Evolutionary conservation across 768 basidiomycete genomes (phyloP).

Genomic region (Termitomyces sp.): DNA sequence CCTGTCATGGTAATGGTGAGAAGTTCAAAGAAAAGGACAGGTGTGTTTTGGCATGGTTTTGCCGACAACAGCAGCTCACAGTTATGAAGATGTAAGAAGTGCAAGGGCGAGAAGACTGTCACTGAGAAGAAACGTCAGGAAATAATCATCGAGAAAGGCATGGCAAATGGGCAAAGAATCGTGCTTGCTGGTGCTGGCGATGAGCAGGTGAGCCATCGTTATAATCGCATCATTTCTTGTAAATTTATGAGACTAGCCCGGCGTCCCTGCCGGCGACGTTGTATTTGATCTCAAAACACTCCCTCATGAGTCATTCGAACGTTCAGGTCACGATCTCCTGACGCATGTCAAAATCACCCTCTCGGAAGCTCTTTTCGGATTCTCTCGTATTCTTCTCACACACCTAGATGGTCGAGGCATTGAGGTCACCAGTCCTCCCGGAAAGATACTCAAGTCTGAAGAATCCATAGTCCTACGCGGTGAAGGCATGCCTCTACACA

Average conservation of each 20-base stretch:
- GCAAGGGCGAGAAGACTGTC: constrained; percentile 80
- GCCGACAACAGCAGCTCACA: not conserved
- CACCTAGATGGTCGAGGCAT: constrained; percentile 95
- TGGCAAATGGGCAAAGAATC: constrained; percentile 78
- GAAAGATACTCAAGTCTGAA: constrained; percentile 70
- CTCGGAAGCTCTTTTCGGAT: constrained; percentile 93
- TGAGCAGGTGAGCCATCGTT: constrained; percentile 54
- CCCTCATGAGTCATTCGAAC: constrained; percentile 77
- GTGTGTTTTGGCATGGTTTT: constrained; percentile 29
- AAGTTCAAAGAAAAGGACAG: constrained; percentile 81
- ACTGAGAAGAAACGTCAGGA: constrained; percentile 90
- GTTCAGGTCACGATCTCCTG: constrained; percentile 76
- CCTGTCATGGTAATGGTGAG: constrained; percentile 65
- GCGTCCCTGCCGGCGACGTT: constrained; percentile 84
- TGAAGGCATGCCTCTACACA: constrained; percentile 88
- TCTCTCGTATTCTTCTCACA: constrained; percentile 83
- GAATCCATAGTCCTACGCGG: constrained; percentile 71
- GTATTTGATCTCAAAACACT: constrained; percentile 70
- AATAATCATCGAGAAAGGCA: constrained; percentile 82
- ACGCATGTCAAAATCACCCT: constrained; percentile 81
- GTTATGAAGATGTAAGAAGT: constrained; percentile 81
- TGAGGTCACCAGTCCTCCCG: constrained; percentile 65
- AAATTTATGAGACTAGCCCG: constrained; percentile 49
- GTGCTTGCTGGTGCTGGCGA: constrained; percentile 91
- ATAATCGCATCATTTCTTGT: not conserved